Conservation (phyloP, 2,329 filamentous ascomycete species). For the Fulvia fulva region DNA sequence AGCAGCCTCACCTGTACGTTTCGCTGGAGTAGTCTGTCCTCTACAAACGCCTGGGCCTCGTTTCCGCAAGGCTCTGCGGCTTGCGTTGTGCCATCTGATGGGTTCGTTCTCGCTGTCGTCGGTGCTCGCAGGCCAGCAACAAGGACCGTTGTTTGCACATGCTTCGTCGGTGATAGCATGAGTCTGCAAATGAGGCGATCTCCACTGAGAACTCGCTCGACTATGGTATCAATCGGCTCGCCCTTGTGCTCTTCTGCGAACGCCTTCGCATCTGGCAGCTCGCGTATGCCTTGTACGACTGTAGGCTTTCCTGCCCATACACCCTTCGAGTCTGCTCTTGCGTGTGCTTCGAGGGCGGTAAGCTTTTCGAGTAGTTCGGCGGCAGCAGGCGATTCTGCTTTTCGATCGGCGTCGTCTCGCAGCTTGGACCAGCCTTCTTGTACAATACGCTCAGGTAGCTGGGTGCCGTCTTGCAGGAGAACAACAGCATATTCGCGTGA, state of each 20-base stretch:
- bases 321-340: slow-evolving; percentile 74
- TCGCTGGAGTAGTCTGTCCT: slow-evolving; percentile 79
- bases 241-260: slow-evolving; percentile 84
- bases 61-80: slow-evolving; percentile 85
- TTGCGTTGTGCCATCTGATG: slow-evolving; percentile 73
- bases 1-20: slow-evolving; percentile 78
- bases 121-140: slow-evolving; percentile 86
- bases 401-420: slow-evolving; percentile 87
- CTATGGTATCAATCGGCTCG: slow-evolving; percentile 70
- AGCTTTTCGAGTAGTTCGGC: slow-evolving; percentile 70
- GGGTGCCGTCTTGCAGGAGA: slow-evolving; percentile 68
- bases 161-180: slow-evolving; percentile 73
- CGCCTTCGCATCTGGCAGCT: slow-evolving; percentile 68
- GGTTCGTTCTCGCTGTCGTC: slow-evolving; percentile 78
- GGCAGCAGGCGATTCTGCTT: slow-evolving; percentile 78
- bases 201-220: slow-evolving; percentile 87
- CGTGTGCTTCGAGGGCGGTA: slow-evolving; percentile 70
- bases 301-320: slow-evolving; percentile 67
- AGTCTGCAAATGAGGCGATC: slow-evolving; percentile 85
- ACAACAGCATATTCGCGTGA: slow-evolving; percentile 86
- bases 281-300: slow-evolving; percentile 72
- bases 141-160: slow-evolving; percentile 83
- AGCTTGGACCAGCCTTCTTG: slow-evolving; percentile 90
- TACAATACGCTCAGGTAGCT: slow-evolving; percentile 76
- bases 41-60: slow-evolving; percentile 83